Evolutionary conservation across 2,329 filamentous ascomycete genomes (phyloP), one percentile per base, ranked within the genome.

Genomic region (Domatiomyces globalis): DNA sequence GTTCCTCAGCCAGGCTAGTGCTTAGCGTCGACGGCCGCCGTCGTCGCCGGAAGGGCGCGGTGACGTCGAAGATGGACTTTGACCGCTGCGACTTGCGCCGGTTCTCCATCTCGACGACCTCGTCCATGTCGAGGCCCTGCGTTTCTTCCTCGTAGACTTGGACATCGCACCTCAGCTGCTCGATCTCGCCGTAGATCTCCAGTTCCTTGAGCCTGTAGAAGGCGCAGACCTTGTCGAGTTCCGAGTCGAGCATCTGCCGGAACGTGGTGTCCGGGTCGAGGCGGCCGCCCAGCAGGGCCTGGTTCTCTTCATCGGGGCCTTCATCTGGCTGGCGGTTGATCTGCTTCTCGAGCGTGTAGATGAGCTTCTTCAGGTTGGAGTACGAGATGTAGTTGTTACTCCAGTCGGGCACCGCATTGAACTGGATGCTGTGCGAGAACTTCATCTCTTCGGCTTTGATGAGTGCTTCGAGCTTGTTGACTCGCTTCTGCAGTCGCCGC

Each of bases 351-450:
- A 98, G 84, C 56, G 85, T 82, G 70, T 96, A 98, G 62, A 98
- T 96, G 52, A 95, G 78, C 75, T 98, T 98, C 76, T 98, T 98
- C 62, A 98, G 78, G 65, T 95, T 96, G 72, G 89, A 95, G 71
- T 98, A 98, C 54, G 89, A 86, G 65, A 98, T 94, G 70, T 98
- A 98, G 69, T 96, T 82, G 63, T 83, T 89, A 73, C 87, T 95
- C 92, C 92, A 98, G 71, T 98, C 92, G n/a, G 92, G 92, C 62
- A 98, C 92, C 57, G 92, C 89, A 73, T 98, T 98, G 73, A 98
- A 98, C 75, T 98, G 92, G 62, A 98, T 84, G 71, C 90, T 96
- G 69, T 98, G 92, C 17, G 90, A 96, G 76, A 98, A 98, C 83
- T 96, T 96, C 92, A 98, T 98, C 43, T 56, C 60, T 61, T 62